Percentiles rank a stretch among this genome's conserved stretches.
phyloP scores from a whole-genome alignment of 2,329 filamentous ascomycete genomes.

The Calonectria pauciramosa region DNA sequence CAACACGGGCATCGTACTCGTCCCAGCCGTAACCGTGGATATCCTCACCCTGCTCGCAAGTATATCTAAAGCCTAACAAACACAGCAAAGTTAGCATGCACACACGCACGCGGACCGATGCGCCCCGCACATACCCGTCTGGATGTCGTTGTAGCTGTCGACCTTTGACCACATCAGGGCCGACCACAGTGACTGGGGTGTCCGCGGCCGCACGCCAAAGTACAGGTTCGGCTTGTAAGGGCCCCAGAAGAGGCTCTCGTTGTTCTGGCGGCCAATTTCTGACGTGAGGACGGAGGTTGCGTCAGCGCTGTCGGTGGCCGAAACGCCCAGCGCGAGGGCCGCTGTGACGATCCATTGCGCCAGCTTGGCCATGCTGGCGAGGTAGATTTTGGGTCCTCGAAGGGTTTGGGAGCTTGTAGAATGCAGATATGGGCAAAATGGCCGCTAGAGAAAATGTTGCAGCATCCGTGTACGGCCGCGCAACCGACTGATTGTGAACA shows the following conservation, averaged over 20 bases:
- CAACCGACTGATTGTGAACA: conserved; percentile 40
- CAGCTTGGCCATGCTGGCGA: conserved; percentile 48
- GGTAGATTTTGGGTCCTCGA: not conserved
- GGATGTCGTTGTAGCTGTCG: conserved; percentile 81
- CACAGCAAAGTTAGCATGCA: conserved; percentile 16
- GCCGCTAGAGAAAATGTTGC: conserved; percentile 18
- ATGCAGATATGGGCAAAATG: not conserved
- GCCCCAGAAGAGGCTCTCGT: conserved; percentile 94
- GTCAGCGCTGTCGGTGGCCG: conserved; percentile 44
- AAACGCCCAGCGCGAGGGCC: conserved; percentile 43
- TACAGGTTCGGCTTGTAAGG: conserved; percentile 95
- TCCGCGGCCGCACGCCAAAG: conserved; percentile 87
- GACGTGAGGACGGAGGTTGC: conserved; percentile 57
- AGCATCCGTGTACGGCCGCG: conserved; percentile 23
- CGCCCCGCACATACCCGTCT: conserved; percentile 73
- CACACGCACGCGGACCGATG: not conserved
- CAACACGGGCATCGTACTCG: conserved; percentile 90
- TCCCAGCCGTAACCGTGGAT: conserved; percentile 99
- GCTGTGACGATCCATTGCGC: conserved; percentile 49
- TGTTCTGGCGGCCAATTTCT: conserved; percentile 70
- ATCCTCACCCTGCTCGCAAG: conserved; percentile 94
- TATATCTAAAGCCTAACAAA: conserved; percentile 83
- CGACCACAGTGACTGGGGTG: conserved; percentile 84
- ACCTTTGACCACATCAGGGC: conserved; percentile 92
- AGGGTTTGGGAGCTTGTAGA: not conserved